These are phyloP conservation scores for Hymenoscyphus fraxineus DNA, from an alignment of 2,329 filamentous ascomycete species.

Conservation along the genomic window DNA sequence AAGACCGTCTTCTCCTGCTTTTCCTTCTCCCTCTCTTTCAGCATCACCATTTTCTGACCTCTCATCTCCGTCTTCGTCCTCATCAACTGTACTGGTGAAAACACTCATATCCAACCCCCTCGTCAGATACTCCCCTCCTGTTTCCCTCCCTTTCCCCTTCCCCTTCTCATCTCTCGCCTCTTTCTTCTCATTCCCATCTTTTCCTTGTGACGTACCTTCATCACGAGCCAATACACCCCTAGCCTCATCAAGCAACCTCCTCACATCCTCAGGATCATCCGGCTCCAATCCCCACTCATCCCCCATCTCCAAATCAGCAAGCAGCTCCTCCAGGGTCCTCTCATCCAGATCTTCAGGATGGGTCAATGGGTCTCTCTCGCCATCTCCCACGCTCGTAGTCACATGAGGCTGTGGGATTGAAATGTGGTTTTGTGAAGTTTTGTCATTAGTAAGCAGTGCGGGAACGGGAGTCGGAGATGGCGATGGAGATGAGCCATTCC, in stretches of 20 bases:
- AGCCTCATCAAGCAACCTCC: constrained; percentile 31
- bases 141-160: neutral
- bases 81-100: constrained; percentile 41
- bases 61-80: constrained; percentile 40
- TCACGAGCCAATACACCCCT: constrained; percentile 19
- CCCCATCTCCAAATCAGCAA: constrained; percentile 30
- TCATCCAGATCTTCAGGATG: constrained; percentile 24
- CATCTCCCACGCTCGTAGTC: neutral
- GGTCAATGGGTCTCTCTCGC: constrained; percentile 21
- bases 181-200: constrained; percentile 37
- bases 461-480: constrained; percentile 14
- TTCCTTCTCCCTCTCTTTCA: constrained; percentile 31
- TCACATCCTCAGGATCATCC: constrained; percentile 31
- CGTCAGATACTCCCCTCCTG: constrained; percentile 17
- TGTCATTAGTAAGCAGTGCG: too few species aligned
- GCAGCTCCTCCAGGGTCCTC: constrained; percentile 31
- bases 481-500: constrained; percentile 27
- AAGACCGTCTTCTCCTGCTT: neutral
- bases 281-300: constrained; percentile 30
- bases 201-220: constrained; percentile 2
- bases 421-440: constrained; percentile 3
- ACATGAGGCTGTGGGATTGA: neutral
- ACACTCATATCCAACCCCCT: constrained; percentile 33
- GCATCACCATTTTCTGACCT: constrained; percentile 32
- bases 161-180: neutral